Base-by-base conservation (phyloP, 495 filamentous ascomycete genomes). In the Daldinia concentrica region DNA sequence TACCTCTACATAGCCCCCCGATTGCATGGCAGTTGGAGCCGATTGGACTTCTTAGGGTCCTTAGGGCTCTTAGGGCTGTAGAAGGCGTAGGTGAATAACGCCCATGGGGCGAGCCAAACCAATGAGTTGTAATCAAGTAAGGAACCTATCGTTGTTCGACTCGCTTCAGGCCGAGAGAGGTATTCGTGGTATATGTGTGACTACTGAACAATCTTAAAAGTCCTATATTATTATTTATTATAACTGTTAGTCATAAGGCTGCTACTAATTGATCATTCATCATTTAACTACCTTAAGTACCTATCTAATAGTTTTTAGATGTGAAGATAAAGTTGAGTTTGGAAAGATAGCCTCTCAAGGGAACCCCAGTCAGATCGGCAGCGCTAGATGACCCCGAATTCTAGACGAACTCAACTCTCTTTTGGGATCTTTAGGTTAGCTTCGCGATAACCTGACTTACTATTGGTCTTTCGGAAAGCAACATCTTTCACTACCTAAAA, bases 311-410 rank as follows among this genome's bases (percentile, higher is more conserved):
- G n/a, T 30, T 14, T 58, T 24, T 41, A 26, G 36, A 65, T 27
- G 50, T 64, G 5, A 19, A 51, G 43, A 62, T 62, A 15, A 11
- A 36, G 37, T 64, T 68, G 45, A 45, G 30, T 39, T 61, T 39
- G 32, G 9, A 62, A 59, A 52, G 32, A 45, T 34, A 57, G 57
- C 58, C 58, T 34, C 30, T 26, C 32, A 58, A 66, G 37, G 22
- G 29, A 24, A 59, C 61, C 69, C 70, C 30, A 45, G 64, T 68
- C 41, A 65, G 64, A 68, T 73, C 70, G 54, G 24, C 69, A 48
- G 39, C 59, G 60, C 68, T 72, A 67, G 61, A 59, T 56, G 55
- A 64, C 54, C 64, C 60, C 59, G 50, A 68, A 36, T 59, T 60
- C 55, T 58, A 39, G 39, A 41, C 51, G 52, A 41, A 7, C 55